Base-by-base conservation (phyloP, 805 yeast genomes). In the Metschnikowia similis region DNA sequence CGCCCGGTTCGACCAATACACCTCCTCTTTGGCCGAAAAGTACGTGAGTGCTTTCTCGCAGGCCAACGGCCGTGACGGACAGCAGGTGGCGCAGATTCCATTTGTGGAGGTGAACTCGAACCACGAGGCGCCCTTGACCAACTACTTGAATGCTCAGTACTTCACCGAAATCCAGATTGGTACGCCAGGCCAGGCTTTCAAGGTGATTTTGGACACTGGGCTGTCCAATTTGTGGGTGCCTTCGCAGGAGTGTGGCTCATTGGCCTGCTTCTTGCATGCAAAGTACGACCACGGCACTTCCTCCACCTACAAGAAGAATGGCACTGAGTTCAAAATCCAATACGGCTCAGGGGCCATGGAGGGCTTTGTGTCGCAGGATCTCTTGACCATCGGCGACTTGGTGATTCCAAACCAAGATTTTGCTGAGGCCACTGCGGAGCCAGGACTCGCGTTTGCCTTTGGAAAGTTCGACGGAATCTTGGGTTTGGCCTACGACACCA, bases 141-240 rank as follows among this genome's bases (percentile, higher is more conserved):
- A 94, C 76, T 94, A 92, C 71, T 71, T 89, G 72, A 94, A 94
- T 67, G 98, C 98, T 39, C 99, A 94, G 74, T 92, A 94, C 72
- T 94, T 79, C 68, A 86, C 99, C 40, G 97, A 92, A 65, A 87
- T 94, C 61, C 76, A 83, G 50, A 64, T 94, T 51, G 99, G 99
- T 59, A 87, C 96, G 37, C 99, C 99, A 8, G 89, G 87, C 45
- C 99, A 94, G 75, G 67, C 80, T 14, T 94, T 94, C 73, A 92
- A 92, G 77, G 98, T 94, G 45, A 83, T 94, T 55, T 77, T 94
- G 63, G 99, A 94, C 71, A 92, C 99, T 27, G 99, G 99, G 37
- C 88, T 96, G 41, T 87, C 97, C 41, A 94, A 94, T 72, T 77
- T 94, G 74, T 94, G 99, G 99, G 89, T 94, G 55, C 99, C 99